These are phyloP conservation scores for Pythium myriotylum DNA, from an alignment of 352 stramenopile species.

Conservation along the genomic window DNA sequence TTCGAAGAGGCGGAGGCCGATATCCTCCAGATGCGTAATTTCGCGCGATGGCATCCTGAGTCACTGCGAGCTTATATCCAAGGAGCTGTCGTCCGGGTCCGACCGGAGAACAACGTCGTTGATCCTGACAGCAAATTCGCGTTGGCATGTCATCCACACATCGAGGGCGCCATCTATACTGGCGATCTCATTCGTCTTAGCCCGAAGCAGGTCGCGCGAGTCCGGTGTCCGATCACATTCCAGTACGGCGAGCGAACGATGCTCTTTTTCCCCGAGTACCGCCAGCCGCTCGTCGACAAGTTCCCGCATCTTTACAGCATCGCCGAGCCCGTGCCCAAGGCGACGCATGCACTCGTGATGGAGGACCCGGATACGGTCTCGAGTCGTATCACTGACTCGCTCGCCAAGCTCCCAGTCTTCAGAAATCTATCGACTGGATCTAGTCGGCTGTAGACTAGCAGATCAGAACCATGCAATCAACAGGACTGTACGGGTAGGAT, in stretches of 20 bases:
- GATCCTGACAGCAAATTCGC: slow-evolving; percentile 20
- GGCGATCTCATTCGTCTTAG: slow-evolving; percentile 38
- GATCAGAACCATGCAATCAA: background rate
- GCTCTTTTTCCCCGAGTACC: slow-evolving; percentile 37
- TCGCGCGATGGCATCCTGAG: slow-evolving; percentile 45
- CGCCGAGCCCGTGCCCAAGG: slow-evolving; percentile 32
- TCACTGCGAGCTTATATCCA: slow-evolving; percentile 33
- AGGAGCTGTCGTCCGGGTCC: slow-evolving; percentile 37
- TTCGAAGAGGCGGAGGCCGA: slow-evolving; percentile 15
- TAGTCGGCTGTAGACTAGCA: background rate
- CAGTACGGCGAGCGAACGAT: slow-evolving; percentile 46
- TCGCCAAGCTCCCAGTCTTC: slow-evolving; percentile 10
- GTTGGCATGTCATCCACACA: slow-evolving; percentile 38
- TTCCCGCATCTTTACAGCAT: slow-evolving; percentile 48
- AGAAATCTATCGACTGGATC: background rate
- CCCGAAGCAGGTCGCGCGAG: slow-evolving; percentile 35
- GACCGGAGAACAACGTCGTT: slow-evolving; percentile 23
- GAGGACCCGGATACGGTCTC: slow-evolving; percentile 37
- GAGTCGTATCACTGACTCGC: slow-evolving; percentile 35
- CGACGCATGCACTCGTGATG: slow-evolving; percentile 46
- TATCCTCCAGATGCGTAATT: slow-evolving; percentile 38
- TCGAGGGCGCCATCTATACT: slow-evolving; percentile 45
- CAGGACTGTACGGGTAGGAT: no score
- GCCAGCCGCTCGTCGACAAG: slow-evolving; percentile 26
- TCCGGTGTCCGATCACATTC: slow-evolving; percentile 39